Conservation (phyloP, 345 rosid genomes). For the Salix suchowensis region DNA sequence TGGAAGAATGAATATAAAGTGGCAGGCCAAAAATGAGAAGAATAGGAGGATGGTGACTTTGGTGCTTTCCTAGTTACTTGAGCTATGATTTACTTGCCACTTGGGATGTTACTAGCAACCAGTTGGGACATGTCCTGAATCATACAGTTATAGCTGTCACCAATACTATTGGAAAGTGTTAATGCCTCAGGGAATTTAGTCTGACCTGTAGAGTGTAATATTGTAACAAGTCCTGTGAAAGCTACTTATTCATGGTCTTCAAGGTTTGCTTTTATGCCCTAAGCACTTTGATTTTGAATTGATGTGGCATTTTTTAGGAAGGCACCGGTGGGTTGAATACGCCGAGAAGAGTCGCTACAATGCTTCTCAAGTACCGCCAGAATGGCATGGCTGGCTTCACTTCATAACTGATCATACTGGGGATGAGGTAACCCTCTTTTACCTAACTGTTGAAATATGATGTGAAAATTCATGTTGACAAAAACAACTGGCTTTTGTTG, state of each 20-base stretch:
- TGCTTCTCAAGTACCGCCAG: constrained; percentile 96
- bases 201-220: no score
- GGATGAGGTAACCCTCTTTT: constrained; percentile 57
- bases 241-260: neutral
- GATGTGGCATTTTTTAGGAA: constrained; percentile 41
- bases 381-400: constrained; percentile 99
- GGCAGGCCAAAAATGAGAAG: no score
- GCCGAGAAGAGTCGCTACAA: constrained; percentile 79
- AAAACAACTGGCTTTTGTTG: neutral
- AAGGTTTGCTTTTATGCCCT: neutral
- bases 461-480: neutral
- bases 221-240: neutral
- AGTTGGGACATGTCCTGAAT: no score
- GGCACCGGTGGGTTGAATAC: constrained; percentile 95
- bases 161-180: neutral
- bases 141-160: no score
- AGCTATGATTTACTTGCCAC: no score
- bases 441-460: neutral
- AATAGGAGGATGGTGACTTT: no score
- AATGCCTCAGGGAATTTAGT: neutral
- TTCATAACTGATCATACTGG: constrained; percentile 90
- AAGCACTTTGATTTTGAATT: neutral
- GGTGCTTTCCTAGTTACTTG: no score
- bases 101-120: no score
- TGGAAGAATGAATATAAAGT: no score